A percentile compares a stretch with the other conserved stretches of the same genome.
Evolutionary conservation across 176 grass and related monocot species (phyloP).

Genomic region (Guadua angustifolia): DNA sequence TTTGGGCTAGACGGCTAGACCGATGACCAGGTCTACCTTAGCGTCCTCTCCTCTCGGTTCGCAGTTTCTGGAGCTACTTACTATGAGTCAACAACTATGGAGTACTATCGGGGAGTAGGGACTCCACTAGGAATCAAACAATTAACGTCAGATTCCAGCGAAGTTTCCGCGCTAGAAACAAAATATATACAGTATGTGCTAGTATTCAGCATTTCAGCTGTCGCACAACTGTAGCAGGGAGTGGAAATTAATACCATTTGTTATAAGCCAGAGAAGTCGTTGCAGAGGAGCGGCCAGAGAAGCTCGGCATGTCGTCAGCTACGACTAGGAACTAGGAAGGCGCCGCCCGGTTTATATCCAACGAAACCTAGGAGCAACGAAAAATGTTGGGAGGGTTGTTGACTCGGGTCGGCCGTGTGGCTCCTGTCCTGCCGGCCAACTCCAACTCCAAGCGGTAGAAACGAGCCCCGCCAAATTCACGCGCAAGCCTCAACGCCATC

Average conservation of each 20-base stretch:
- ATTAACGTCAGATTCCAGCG: not conserved
- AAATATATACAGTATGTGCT: too few relatives aligned
- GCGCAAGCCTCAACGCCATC: not conserved
- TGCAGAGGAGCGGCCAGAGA: not conserved
- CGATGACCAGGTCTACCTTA: not conserved
- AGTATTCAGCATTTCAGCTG: not conserved
- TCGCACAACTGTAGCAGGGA: not conserved
- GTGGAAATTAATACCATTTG: not conserved
- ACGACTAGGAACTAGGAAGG: not conserved
- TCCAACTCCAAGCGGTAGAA: not conserved
- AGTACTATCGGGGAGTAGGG: too few relatives aligned
- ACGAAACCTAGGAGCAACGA: not conserved
- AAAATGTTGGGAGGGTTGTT: not conserved
- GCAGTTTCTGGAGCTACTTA: too few relatives aligned
- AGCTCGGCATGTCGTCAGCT: not conserved
- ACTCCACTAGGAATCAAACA: not conserved
- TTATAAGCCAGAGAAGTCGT: too few relatives aligned
- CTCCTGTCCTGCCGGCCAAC: not conserved
- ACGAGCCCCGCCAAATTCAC: not conserved
- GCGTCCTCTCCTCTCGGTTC: too few relatives aligned
- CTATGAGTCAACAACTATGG: too few relatives aligned
- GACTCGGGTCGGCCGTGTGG: not conserved
- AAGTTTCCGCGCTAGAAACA: not conserved
- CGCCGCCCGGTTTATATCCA: not conserved
- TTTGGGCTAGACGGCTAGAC: not conserved